Conservation (phyloP, 2,329 filamentous ascomycete genomes). For the Arthrinium phaeospermum region DNA sequence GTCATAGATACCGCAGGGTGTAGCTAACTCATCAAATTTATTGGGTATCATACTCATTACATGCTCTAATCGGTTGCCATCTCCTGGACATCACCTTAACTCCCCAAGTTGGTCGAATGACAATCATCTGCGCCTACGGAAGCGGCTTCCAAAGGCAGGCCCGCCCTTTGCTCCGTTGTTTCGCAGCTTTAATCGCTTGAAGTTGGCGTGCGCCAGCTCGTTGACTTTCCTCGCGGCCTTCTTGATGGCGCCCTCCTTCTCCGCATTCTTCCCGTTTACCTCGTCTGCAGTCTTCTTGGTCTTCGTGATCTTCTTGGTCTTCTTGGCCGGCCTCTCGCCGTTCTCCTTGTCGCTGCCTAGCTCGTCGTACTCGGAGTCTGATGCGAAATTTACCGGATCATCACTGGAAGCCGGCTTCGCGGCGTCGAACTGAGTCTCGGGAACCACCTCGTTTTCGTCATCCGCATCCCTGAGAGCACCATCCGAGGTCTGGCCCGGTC, state of each 20-base stretch:
- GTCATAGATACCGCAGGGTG: not conserved
- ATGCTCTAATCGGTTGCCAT: not conserved
- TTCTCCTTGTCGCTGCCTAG: constrained; percentile 43
- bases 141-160: constrained; percentile 61
- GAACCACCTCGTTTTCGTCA: constrained; percentile 46
- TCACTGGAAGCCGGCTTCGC: constrained; percentile 37
- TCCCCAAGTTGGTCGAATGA: not conserved
- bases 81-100: not conserved
- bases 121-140: constrained; percentile 55
- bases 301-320: constrained; percentile 28
- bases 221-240: constrained; percentile 65
- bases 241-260: constrained; percentile 52
- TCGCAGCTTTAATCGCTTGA: constrained; percentile 67
- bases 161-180: constrained; percentile 69
- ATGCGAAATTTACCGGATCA: constrained; percentile 40
- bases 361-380: constrained; percentile 47
- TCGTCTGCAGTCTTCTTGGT: constrained; percentile 25
- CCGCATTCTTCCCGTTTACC: constrained; percentile 34
- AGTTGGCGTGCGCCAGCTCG: constrained; percentile 69
- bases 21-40: not conserved
- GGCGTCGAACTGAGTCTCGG: constrained; percentile 44
- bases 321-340: constrained; percentile 37
- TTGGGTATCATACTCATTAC: constrained; percentile 16
- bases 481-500: constrained; percentile 43
- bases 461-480: constrained; percentile 41